A percentile compares a stretch with the other conserved stretches of the same genome.
Conservation (phyloP, 805 yeast genomes). For the Candida insectalens region DNA sequence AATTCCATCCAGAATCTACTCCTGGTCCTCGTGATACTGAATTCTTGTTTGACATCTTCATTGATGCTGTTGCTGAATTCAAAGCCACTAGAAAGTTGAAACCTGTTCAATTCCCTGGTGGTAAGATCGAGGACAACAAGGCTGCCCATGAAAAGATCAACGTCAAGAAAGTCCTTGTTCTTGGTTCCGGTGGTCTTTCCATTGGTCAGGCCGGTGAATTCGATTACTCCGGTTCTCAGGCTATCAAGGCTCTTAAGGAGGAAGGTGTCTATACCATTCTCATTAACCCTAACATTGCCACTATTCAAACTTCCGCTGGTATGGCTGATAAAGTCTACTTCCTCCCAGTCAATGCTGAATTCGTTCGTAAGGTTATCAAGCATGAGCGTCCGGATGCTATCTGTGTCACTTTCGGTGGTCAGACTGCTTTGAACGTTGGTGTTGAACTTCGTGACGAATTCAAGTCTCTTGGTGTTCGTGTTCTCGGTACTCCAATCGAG, state of each 20-base stretch:
- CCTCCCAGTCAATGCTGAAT: slow-evolving; percentile 95
- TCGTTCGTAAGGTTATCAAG: slow-evolving; percentile 89
- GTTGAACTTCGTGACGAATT: slow-evolving; percentile 92
- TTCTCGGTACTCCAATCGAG: slow-evolving; percentile 92
- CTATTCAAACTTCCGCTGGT: slow-evolving; percentile 96
- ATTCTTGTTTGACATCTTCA: slow-evolving; percentile 89
- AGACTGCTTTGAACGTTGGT: slow-evolving; percentile 95
- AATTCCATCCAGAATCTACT: slow-evolving; percentile 98
- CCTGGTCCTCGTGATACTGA: slow-evolving; percentile 99
- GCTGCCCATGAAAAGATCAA: slow-evolving; percentile 69
- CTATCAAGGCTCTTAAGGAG: slow-evolving; percentile 95
- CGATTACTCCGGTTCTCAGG: slow-evolving; percentile 98
- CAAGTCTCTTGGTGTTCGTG: slow-evolving; percentile 84
- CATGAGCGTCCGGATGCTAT: slow-evolving; percentile 97
- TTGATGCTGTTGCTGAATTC: slow-evolving; percentile 65
- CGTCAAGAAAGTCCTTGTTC: slow-evolving; percentile 84
- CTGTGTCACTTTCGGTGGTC: slow-evolving; percentile 97
- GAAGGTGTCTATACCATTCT: slow-evolving; percentile 94
- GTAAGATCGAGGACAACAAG: slow-evolving; percentile 60
- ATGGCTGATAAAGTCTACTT: slow-evolving; percentile 96
- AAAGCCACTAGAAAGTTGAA: slow-evolving; percentile 46
- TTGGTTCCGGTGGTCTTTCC: slow-evolving; percentile 97
- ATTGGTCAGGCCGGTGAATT: slow-evolving; percentile 99
- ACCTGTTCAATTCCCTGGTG: slow-evolving; percentile 89
- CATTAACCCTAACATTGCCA: slow-evolving; percentile 96